Base-by-base conservation (phyloP, 2,329 filamentous ascomycete species). In the Nannizzia gypsea region DNA sequence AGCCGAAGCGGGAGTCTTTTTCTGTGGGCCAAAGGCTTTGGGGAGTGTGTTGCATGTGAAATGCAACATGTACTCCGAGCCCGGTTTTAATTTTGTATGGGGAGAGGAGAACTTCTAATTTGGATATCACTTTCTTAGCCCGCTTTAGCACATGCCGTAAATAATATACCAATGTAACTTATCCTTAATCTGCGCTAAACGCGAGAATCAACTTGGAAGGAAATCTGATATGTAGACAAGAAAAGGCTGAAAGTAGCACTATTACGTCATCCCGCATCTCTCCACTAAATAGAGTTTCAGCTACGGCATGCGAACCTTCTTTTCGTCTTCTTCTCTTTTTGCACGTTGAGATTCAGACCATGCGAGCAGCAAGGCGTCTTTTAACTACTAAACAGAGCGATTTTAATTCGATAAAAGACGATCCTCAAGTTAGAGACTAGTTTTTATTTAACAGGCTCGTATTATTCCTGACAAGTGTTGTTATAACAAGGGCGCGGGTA, bases 31-130 rank as follows among this genome's bases (percentile, higher is more conserved):
- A 36, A 92, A 92, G 76, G 84, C 83, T 0, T 74, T 92, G 64
- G 89, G 89, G 57, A 90, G 85, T 69, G 77, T 83, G 62, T 73
- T 93, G 70, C 89, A 93, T 69, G 81, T 90, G 63, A 90, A 88
- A 75, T 93, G 89, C 74, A 93, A 92, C 72, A 89, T 89, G 79
- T 92, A 92, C 76, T 89, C 86, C 61, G 88, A 91, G 69, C 87
- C 88, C 70, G 88, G 83, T 78, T 88, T 80, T 78, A 84, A 78
- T 58, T 71, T 73, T 62, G 73, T 75, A 22, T 77, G 77, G 77
- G 77, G 77, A 17, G 79, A 80, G 69, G 78, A 80, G 70, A 79
- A 80, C 66, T 80, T 80, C 67, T 80, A 75, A 59, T 38, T 36
- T 36, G 31, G 9, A 36, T 36, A 36, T 11, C 31, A 13, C n/a